A percentile compares a stretch with the other conserved stretches of the same genome.
Conservation (phyloP, 1,139 yeast genomes). For the Debaryomyces subglobosus region DNA sequence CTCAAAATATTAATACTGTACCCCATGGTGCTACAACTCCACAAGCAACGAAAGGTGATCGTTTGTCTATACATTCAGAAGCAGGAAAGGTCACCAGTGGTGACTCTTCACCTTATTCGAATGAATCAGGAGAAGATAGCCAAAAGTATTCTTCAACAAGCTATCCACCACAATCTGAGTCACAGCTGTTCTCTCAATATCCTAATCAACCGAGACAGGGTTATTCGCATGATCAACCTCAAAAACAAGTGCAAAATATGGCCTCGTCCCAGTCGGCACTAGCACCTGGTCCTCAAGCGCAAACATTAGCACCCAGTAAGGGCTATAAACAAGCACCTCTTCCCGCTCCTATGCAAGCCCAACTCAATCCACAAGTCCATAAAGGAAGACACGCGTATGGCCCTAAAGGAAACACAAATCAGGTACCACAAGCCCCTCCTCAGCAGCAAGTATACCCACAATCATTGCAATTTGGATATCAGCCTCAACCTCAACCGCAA, state of each 20-base stretch:
- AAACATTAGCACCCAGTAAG: constrained; percentile 13
- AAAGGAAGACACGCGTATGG: constrained; percentile 12
- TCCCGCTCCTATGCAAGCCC: constrained; percentile 11
- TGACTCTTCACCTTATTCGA: constrained; percentile 23
- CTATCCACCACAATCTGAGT: constrained; percentile 9
- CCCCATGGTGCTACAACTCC: constrained; percentile 24
- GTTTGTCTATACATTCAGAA: constrained; percentile 32
- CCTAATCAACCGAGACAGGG: neutral
- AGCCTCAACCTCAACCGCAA: constrained; percentile 12
- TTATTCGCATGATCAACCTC: neutral
- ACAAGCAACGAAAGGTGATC: constrained; percentile 17
- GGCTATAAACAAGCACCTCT: constrained; percentile 14
- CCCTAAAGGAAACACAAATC: constrained; percentile 7
- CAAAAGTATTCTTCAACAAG: constrained; percentile 8
- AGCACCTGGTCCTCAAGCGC: constrained; percentile 8
- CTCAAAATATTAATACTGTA: constrained; percentile 20
- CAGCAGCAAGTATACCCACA: constrained; percentile 21
- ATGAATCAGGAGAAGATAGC: constrained; percentile 11
- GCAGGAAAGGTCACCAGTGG: constrained; percentile 27
- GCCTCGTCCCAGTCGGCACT: constrained; percentile 14
- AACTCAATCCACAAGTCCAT: constrained; percentile 11
- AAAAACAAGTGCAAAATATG: neutral
- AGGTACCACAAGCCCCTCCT: constrained; percentile 16
- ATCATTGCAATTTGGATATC: constrained; percentile 16
- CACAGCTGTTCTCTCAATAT: constrained; percentile 6